Evolutionary conservation across 1,284 basidiomycete genomes (phyloP).

Genomic region (Apiotrichum domesticum): DNA sequence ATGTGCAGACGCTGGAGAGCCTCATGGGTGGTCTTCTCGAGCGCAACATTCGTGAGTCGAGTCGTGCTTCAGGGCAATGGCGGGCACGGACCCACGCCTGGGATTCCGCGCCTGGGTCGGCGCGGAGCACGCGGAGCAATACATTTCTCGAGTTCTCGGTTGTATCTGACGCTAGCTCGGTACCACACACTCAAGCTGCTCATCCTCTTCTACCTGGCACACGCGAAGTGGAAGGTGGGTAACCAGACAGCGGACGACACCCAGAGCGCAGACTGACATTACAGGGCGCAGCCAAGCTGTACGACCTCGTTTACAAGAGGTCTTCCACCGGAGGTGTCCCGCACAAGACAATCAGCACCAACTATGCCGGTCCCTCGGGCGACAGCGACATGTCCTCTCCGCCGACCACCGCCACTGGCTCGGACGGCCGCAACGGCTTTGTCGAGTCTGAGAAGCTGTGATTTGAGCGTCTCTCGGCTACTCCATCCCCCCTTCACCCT

Average conservation of each 20-base stretch:
- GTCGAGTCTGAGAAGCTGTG: no score
- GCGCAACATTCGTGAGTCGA: constrained; percentile 7
- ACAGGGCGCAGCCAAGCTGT: constrained; percentile 30
- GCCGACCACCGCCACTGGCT: background rate
- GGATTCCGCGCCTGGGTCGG: no score
- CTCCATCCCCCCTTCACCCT: no score
- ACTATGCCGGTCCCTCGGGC: no score
- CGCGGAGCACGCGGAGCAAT: no score
- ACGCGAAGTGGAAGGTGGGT: constrained; percentile 33
- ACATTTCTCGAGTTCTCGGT: background rate
- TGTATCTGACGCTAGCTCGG: constrained; percentile 23
- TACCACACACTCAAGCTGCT: constrained; percentile 40
- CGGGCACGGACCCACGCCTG: background rate
- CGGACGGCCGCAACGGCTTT: background rate
- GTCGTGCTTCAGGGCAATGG: background rate
- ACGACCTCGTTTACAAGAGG: constrained; percentile 20
- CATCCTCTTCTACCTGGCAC: constrained; percentile 36
- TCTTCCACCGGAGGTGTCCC: background rate
- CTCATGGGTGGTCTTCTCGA: constrained; percentile 11
- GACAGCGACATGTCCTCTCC: no score
- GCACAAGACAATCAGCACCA: no score
- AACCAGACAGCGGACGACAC: background rate
- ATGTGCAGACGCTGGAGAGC: constrained; percentile 37
- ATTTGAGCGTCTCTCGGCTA: no score
- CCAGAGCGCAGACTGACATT: constrained; percentile 2